Base-by-base conservation (phyloP, 2,329 filamentous ascomycete species). In the Zopfia rhizophila region DNA sequence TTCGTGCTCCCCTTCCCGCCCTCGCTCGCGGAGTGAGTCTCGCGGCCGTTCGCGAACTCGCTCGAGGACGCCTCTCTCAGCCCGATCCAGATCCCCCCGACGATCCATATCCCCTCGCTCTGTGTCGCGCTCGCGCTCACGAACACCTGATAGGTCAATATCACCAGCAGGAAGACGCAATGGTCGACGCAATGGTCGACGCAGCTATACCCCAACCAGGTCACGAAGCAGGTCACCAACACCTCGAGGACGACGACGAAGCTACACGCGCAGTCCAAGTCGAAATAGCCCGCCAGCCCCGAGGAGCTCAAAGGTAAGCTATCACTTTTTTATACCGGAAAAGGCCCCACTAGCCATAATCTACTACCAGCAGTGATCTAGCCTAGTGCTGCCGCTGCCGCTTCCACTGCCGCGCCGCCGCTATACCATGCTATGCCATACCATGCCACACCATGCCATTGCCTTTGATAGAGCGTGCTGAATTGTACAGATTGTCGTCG, bases 401-500 rank as follows among this genome's bases (percentile, higher is more conserved):
- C 12, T 14, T n/a, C 18, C 19, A 4, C 23, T 11, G 14, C 14
- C n/a, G 3, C 21, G 17, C 18, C 6, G 14, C 8, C 14, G 11
- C 30, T 25, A 13, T 3, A 10, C 7, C 22, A 16, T 28, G 12
- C 10, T 19, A 14, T 23, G 18, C 16, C n/a, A 10, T 18, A 2
- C 17, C 4, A 5, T 30, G 11, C 30, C 41, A 33, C 16, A 17
- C 32, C 8, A 27, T 24, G 12, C 21, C 5, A 4, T 21, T 4
- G n/a, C 16, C 21, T 7, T 24, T 25, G n/a, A 11, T 17, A 8
- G 8, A 12, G 24, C 23, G 13, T 53, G 30, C 53, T 51, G 30
- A 56, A 31, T 7, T 10, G 21, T 13, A 22, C 50, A 97, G 90
- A 92, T 99, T 68, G 91, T 99, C 13, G 89, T 99, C 33, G 94